Base-by-base conservation (phyloP, 2,329 filamentous ascomycete species). In the Fusarium tanahbumbuense region DNA sequence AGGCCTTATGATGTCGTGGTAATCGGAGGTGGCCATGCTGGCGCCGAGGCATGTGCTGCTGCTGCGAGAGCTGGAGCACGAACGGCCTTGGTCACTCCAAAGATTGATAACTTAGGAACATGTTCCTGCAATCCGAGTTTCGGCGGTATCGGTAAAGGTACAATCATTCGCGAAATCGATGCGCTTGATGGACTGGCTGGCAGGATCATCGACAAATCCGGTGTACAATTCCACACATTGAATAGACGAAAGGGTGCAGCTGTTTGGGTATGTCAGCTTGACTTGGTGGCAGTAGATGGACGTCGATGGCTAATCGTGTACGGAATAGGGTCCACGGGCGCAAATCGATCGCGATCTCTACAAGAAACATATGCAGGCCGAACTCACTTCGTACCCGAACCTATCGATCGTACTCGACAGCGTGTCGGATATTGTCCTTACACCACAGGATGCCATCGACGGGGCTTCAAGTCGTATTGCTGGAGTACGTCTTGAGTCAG, bases 71-170 rank as follows among this genome's bases (percentile, higher is more conserved):
- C 92, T 18, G 96, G 96, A 55, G 96, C 95, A 52, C 90, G 91
- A 75, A 98, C 96, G 44, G 95, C 92, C 3, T 87, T 99, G 71
- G 86, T 99, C 50, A 99, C 96, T 2, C 96, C 95, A 4, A 93
- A 92, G 64, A 81, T 93, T 61, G 91, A 94, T 63, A 97, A 98
- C 74, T 89, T 98, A 22, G 95, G 95, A 58, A 93, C 96, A 30
- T 98, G 95, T 82, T 98, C 94, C 37, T 98, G 95, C 83, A 98
- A 98, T 78, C 95, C 95, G 3, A 97, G 93, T 70, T 97, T 99
- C 77, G 96, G 96, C 41, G 96, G 96, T n/a, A 98, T 99, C 73
- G 96, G 96, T 46, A 99, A 99, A 79, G 96, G 96, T 18, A 98
- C 93, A 12, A 98, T 99, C 84, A 84, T 99, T 53, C 91, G 95